Evolutionary conservation across 1,139 yeast species (phyloP), one percentile per base, ranked within the genome.

Genomic region (Kurtzmaniella natalensis): DNA sequence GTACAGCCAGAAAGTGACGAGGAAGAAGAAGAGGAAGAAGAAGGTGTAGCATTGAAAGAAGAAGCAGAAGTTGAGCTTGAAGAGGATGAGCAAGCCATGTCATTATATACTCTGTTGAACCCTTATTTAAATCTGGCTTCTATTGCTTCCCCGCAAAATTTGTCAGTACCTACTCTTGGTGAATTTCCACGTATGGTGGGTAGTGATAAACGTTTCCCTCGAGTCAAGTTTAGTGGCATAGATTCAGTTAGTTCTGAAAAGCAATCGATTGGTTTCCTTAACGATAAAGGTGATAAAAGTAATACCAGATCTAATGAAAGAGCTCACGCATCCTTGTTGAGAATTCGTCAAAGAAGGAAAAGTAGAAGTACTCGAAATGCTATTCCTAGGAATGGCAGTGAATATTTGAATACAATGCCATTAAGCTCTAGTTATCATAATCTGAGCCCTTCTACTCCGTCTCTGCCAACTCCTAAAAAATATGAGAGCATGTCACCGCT

Each of bases 261-360:
- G n/a, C n/a, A n/a, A n/a, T n/a, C n/a, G n/a, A n/a, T n/a, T n/a
- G n/a, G n/a, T n/a, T 57, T 55, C 35, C 40, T 55, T 15, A 63
- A 58, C 17, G 68, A 61, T 14, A 45, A 48, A 11, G 64, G 68
- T 5, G 51, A 51, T 26, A 43, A 58, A 2, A 62, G 55, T 18
- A 57, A 53, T 31, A 44, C 57, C 5, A 59, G 77, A 39, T 76
- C 81, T 4, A 64, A 69, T 28, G 85, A 78, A 43, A 60, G 85
- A 43, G 85, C 85, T 0, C 79, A 77, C 49, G 85, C 85, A 0
- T 78, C 84, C 0, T 55, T 81, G 27, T 70, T 76, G 40, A 63
- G 88, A 53, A 77, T 80, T 70, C 67, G 76, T 41, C 73, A 76
- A 25, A 61, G 84, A 39, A 57, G 85, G 38, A 70, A 70, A 47